Evolutionary conservation across 1,284 basidiomycete genomes (phyloP).

Genomic region (Microbotryum intermedium): DNA sequence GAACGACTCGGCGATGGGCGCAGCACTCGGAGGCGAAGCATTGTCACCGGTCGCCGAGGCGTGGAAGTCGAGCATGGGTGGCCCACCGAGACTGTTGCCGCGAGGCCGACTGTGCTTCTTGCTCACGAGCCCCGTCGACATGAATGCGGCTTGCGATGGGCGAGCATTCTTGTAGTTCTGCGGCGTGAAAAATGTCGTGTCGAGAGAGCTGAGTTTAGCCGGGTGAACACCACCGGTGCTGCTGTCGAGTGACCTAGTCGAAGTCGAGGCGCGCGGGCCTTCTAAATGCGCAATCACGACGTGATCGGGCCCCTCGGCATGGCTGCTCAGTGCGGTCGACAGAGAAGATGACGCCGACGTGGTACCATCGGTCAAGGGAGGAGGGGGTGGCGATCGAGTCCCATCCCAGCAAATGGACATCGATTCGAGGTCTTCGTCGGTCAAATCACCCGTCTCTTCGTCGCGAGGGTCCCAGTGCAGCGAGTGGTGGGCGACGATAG

Average conservation of each 20-base stretch:
- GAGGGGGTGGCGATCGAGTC: not conserved
- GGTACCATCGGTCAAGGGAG: slow-evolving; percentile 20
- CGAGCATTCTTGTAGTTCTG: slow-evolving; percentile 42
- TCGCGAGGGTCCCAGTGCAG: slow-evolving; percentile 5
- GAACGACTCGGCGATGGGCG: too few species aligned
- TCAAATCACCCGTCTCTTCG: slow-evolving; percentile 19
- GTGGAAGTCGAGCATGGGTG: slow-evolving; percentile 20
- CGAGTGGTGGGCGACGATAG: slow-evolving; percentile 15
- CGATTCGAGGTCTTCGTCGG: slow-evolving; percentile 24
- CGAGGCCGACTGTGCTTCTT: slow-evolving; percentile 31
- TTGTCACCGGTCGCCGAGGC: too few species aligned
- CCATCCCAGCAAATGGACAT: not conserved
- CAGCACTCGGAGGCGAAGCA: too few species aligned
- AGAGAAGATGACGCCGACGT: slow-evolving; percentile 20
- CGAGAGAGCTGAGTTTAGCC: not conserved
- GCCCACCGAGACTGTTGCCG: slow-evolving; percentile 10
- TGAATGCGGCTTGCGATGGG: slow-evolving; percentile 42
- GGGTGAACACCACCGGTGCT: slow-evolving; percentile 1
- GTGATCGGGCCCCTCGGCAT: slow-evolving; percentile 1
- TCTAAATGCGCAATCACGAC: not conserved
- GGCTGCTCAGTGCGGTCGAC: slow-evolving; percentile 14
- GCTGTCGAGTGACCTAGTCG: slow-evolving; percentile 18
- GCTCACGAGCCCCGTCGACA: slow-evolving; percentile 41
- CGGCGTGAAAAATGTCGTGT: slow-evolving; percentile 32
- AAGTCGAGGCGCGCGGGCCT: slow-evolving; percentile 7